Evolutionary conservation across 2,329 filamentous ascomycete genomes (phyloP), one percentile per base, ranked within the genome.

Genomic region (Colletotrichum nymphaeae): DNA sequence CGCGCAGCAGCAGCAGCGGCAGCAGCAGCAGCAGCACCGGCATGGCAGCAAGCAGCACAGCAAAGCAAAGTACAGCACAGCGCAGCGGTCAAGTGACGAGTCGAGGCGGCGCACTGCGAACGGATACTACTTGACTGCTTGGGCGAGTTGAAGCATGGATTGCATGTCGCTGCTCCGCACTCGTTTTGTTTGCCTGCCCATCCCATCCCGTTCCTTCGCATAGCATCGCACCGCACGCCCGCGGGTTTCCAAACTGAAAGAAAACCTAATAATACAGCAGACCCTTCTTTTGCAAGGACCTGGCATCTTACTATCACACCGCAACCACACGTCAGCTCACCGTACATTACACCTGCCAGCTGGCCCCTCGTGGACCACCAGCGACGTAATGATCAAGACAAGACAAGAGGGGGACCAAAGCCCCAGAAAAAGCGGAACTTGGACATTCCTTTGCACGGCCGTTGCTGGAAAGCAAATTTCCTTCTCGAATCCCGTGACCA

Each of bases 381-480:
- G 42, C 32, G 68, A 71, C 68, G 63, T 71, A 67, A 59, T 67
- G 28, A 26, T 30, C 56, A 32, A 62, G 30, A 46, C 58, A 37
- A 58, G 65, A 32, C 46, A 63, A 58, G 69, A 69, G 66, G 66
- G 64, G 30, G 53, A 46, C 30, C 57, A 69, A 28, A 59, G 57
- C 57, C 64, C 69, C 64, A 63, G 65, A 73, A 73, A 46, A 73
- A 69, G 70, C 66, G 70, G 70, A 64, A 59, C 46, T 59, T 56
- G 52, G 30, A 35, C 70, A 69, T 73, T 73, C 70, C 70, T 73
- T 22, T 59, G 53, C 69, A 63, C 64, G 57, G 64, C 35, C 35
- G 58, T 28, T 63, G 14, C 42, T 63, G 30, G 53, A 59, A 64
- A 69, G 58, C 66, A 73, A 73, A 73, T 69, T 73, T 65, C 70